A percentile compares a stretch with the other conserved stretches of the same genome.
Conservation (phyloP, 2,329 filamentous ascomycete genomes). For the Zymoseptoria pseudotritici region DNA sequence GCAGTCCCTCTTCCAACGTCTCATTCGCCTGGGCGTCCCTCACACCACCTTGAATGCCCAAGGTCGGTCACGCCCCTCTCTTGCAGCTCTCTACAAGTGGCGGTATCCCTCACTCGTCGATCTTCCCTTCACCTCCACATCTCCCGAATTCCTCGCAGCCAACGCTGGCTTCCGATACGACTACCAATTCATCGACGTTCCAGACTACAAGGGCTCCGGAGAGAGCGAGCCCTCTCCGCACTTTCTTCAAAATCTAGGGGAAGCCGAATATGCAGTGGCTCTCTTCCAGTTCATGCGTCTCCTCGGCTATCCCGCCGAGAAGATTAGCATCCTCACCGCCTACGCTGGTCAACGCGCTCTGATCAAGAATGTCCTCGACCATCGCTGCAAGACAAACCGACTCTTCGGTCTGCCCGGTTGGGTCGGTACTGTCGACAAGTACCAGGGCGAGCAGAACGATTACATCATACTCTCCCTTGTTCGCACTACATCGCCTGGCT, state of each 20-base stretch:
- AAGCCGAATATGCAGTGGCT: slow-evolving; percentile 94
- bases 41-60: slow-evolving; percentile 86
- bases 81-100: slow-evolving; percentile 89
- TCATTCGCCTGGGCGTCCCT: slow-evolving; percentile 88
- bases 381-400: slow-evolving; percentile 73
- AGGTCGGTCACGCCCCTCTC: slow-evolving; percentile 78
- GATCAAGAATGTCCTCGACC: slow-evolving; percentile 75
- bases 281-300: slow-evolving; percentile 96
- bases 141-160: slow-evolving; percentile 65
- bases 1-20: slow-evolving; percentile 85
- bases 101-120: slow-evolving; percentile 76
- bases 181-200: slow-evolving; percentile 94
- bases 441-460: slow-evolving; percentile 98
- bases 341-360: slow-evolving; percentile 89
- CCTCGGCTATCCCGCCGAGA: slow-evolving; percentile 75
- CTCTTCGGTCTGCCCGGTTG: slow-evolving; percentile 84
- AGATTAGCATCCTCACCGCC: slow-evolving; percentile 84
- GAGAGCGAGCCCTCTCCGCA: slow-evolving; percentile 87
- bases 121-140: slow-evolving; percentile 63
- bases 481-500: slow-evolving; percentile 80
- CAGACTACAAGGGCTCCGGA: slow-evolving; percentile 82
- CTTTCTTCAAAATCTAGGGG: slow-evolving; percentile 92
- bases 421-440: slow-evolving; percentile 95
- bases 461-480: slow-evolving; percentile 93
- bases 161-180: slow-evolving; percentile 92